Percentiles rank a stretch among this genome's conserved stretches.
These are phyloP conservation scores for Silene vulgaris DNA, from an alignment of 179 eudicot genomes.

Conservation along the genomic window DNA sequence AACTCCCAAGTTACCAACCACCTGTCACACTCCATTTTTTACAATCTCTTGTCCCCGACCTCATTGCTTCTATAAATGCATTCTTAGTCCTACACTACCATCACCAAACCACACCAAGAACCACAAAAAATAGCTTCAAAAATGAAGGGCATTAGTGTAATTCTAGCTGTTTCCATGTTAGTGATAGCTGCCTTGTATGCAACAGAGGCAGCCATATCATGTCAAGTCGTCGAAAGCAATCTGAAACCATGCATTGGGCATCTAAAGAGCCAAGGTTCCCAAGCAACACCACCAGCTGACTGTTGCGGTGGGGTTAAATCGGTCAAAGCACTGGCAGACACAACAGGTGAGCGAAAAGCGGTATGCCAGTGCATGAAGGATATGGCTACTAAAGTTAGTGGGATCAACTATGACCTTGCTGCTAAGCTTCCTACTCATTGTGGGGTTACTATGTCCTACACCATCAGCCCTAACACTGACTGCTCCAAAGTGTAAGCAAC, in stretches of 20 bases:
- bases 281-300: constrained; percentile 17
- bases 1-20: constrained; percentile 5
- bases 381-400: constrained; percentile 10
- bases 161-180: constrained; percentile 9
- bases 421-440: constrained; percentile 27
- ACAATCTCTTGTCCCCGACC: background rate
- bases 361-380: constrained; percentile 24
- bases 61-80: constrained; percentile 2
- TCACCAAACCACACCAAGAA: background rate
- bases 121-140: background rate
- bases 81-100: background rate
- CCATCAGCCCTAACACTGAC: constrained; percentile 27
- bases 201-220: constrained; percentile 17
- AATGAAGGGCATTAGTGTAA: constrained; percentile 16
- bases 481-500: constrained; percentile 28
- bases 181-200: background rate
- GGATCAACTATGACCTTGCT: constrained; percentile 24
- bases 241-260: constrained; percentile 21
- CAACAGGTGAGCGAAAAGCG: constrained; percentile 20
- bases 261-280: background rate
- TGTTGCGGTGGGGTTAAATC: constrained; percentile 21
- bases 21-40: constrained; percentile 6
- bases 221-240: background rate
- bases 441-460: constrained; percentile 28
- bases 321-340: constrained; percentile 13